Evolutionary conservation across 805 yeast genomes (phyloP).

Genomic region (Pichia eremophila): DNA sequence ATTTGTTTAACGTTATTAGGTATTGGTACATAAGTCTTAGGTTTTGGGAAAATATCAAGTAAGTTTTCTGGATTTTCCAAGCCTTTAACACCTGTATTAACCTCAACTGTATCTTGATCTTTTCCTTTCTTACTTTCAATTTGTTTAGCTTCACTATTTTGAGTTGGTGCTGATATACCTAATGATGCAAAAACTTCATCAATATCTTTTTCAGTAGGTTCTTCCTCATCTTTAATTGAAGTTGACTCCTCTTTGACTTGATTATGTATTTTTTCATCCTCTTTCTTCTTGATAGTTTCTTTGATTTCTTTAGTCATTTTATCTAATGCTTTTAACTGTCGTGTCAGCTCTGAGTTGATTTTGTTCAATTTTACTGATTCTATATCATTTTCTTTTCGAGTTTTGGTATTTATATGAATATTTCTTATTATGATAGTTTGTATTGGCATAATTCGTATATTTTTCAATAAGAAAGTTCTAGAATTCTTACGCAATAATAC

Average conservation of each 20-base stretch:
- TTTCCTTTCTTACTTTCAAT: neutral
- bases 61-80: neutral
- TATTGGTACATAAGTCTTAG: constrained; percentile 20
- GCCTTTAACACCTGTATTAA: too few species aligned
- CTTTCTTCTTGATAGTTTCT: constrained; percentile 11
- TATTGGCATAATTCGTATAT: neutral
- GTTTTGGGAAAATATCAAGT: constrained; percentile 18
- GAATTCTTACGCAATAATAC: neutral
- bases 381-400: neutral
- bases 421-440: neutral
- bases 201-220: constrained; percentile 18
- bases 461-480: neutral
- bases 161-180: constrained; percentile 4
- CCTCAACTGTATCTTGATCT: neutral
- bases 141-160: constrained; percentile 6
- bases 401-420: neutral
- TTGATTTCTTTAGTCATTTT: constrained; percentile 23
- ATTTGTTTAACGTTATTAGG: constrained; percentile 30
- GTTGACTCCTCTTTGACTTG: constrained; percentile 11
- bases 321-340: constrained; percentile 21
- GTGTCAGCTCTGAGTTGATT: constrained; percentile 15
- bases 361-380: neutral
- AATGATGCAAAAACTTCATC: constrained; percentile 21
- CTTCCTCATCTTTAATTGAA: constrained; percentile 10
- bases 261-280: constrained; percentile 12